These are phyloP conservation scores for Venturia pyrina DNA, from an alignment of 2,329 filamentous ascomycete species.

Conservation along the genomic window DNA sequence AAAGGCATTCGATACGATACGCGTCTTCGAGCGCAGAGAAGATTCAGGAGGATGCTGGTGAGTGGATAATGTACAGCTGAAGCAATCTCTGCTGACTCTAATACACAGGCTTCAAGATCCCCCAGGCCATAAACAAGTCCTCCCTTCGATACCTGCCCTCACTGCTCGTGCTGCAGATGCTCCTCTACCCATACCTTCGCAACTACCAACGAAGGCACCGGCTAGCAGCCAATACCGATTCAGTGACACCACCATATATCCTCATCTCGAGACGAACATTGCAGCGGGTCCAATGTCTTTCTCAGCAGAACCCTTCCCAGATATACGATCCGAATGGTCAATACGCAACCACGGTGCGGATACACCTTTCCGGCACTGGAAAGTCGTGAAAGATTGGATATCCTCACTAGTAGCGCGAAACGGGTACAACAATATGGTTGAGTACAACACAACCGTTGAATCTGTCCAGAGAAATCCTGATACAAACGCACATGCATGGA, in stretches of 20 bases:
- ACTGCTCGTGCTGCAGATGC: not conserved
- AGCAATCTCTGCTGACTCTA: not conserved
- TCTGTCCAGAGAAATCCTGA: slow-evolving; percentile 1
- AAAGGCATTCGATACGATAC: slow-evolving; percentile 46
- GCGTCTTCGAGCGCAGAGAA: slow-evolving; percentile 53
- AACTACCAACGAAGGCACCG: not conserved
- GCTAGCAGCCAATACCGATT: slow-evolving; percentile 1
- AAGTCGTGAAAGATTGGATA: not conserved
- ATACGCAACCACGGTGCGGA: slow-evolving; percentile 32
- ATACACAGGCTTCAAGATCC: not conserved
- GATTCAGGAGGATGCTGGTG: slow-evolving; percentile 53
- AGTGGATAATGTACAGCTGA: slow-evolving; percentile 15
- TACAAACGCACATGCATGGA: not conserved
- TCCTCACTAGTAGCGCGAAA: not conserved
- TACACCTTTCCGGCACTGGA: slow-evolving; percentile 7
- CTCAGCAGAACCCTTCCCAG: slow-evolving; percentile 43
- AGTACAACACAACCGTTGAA: slow-evolving; percentile 8
- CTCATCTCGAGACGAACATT: slow-evolving; percentile 37
- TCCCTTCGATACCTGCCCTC: not conserved
- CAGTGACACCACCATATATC: slow-evolving; percentile 2
- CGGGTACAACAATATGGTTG: slow-evolving; percentile 2
- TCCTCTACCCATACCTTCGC: not conserved
- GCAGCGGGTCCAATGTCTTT: slow-evolving; percentile 48
- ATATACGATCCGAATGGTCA: slow-evolving; percentile 39
- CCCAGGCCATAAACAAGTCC: not conserved